phyloP scores from a whole-genome alignment of 371 early-diverging fungal species.

The Mortierella sp. region DNA sequence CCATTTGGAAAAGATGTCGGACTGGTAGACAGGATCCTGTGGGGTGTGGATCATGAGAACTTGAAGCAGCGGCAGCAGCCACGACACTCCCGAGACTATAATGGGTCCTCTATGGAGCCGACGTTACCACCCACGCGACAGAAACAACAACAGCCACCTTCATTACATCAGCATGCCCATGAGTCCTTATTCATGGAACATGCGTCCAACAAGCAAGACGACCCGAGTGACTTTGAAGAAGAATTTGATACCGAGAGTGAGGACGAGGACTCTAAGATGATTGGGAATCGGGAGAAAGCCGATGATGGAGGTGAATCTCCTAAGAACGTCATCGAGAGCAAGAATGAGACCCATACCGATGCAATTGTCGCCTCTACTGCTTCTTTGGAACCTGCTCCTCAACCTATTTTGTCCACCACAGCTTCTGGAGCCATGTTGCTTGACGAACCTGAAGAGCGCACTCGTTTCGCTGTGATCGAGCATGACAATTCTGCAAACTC shows the following conservation, averaged over 20 bases:
- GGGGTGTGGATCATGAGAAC: slow-evolving; percentile 41
- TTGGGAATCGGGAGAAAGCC: neutral
- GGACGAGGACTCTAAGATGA: slow-evolving; percentile 21
- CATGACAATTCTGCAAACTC: slow-evolving; percentile 20
- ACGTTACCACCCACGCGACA: too few relatives aligned
- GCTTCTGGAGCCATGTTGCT: slow-evolving; percentile 35
- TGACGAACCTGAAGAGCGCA: slow-evolving; percentile 37
- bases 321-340: slow-evolving; percentile 1
- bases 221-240: slow-evolving; percentile 40
- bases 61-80: slow-evolving; percentile 9
- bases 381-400: slow-evolving; percentile 5
- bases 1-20: slow-evolving; percentile 44
- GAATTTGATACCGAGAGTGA: slow-evolving; percentile 54
- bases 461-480: slow-evolving; percentile 22
- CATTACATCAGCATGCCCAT: too few relatives aligned
- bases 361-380: too few relatives aligned
- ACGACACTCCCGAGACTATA: neutral
- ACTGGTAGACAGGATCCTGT: slow-evolving; percentile 43
- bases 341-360: slow-evolving; percentile 11
- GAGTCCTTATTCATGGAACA: too few relatives aligned
- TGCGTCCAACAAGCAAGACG: neutral
- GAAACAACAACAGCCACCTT: too few relatives aligned
- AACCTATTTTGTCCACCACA: slow-evolving; percentile 10
- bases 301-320: slow-evolving; percentile 12
- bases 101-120: neutral